These are phyloP conservation scores for Pholiota conissans DNA, from an alignment of 768 basidiomycete genomes.

Conservation along the genomic window DNA sequence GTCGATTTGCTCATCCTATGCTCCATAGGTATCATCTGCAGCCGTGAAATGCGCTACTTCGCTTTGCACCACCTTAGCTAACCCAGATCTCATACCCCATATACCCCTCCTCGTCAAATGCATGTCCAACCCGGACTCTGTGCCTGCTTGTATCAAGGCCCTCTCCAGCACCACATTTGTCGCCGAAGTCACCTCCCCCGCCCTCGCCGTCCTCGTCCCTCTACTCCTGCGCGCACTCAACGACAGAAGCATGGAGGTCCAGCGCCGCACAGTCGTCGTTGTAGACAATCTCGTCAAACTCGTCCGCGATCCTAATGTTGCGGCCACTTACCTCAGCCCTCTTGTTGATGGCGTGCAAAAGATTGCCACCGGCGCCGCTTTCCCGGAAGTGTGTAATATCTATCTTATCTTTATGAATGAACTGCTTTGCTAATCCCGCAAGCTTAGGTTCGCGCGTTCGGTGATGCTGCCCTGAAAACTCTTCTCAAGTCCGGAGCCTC, in stretches of 20 bases:
- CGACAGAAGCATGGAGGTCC: slow-evolving; percentile 95
- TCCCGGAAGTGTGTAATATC: slow-evolving; percentile 65
- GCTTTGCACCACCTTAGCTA: slow-evolving; percentile 88
- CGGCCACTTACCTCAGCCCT: slow-evolving; percentile 83
- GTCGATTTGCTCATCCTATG: neutral
- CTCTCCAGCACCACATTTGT: slow-evolving; percentile 96
- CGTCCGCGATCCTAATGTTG: slow-evolving; percentile 87
- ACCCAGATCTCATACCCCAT: slow-evolving; percentile 89
- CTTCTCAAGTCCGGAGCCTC: slow-evolving; percentile 85
- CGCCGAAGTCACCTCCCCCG: slow-evolving; percentile 95
- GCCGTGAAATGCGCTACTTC: slow-evolving; percentile 89
- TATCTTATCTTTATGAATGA: neutral
- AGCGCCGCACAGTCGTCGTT: slow-evolving; percentile 91
- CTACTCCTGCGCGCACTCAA: slow-evolving; percentile 88
- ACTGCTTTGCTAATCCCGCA: slow-evolving; percentile 1
- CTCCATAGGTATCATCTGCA: slow-evolving; percentile 71
- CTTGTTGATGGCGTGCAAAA: slow-evolving; percentile 90
- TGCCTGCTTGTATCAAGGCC: slow-evolving; percentile 91
- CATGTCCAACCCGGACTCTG: slow-evolving; percentile 88
- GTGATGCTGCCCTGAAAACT: slow-evolving; percentile 76
- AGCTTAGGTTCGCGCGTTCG: slow-evolving; percentile 85
- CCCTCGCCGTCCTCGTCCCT: slow-evolving; percentile 93
- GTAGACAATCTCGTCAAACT: slow-evolving; percentile 97
- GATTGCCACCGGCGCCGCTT: slow-evolving; percentile 88
- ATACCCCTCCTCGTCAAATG: slow-evolving; percentile 88